phyloP scores from a whole-genome alignment of 1,139 yeast species.

The Torulaspora globosa region DNA sequence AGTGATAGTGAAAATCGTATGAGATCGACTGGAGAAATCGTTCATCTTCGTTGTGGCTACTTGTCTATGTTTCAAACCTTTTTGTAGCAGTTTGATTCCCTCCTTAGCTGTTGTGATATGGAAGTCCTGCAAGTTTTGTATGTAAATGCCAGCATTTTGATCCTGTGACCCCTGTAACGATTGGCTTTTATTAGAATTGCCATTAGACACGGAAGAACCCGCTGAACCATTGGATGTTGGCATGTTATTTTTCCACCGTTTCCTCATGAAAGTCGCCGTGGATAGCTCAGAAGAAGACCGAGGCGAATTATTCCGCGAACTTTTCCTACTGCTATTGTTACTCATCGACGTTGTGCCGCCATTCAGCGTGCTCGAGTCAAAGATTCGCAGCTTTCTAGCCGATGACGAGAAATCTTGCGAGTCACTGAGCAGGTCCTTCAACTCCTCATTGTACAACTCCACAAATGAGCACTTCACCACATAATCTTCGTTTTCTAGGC shows the following conservation, averaged over 20 bases:
- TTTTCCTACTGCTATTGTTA: constrained; percentile 20
- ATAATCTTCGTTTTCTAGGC: constrained; percentile 45
- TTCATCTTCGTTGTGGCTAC: constrained; percentile 70
- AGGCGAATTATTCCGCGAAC: constrained; percentile 26
- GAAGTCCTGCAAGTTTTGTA: constrained; percentile 56
- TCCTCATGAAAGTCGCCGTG: constrained; percentile 14
- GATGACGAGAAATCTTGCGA: constrained; percentile 14
- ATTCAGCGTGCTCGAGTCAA: constrained; percentile 42
- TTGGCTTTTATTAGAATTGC: constrained; percentile 5
- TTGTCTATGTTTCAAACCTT: constrained; percentile 55
- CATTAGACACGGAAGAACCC: neutral
- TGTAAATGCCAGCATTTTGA: constrained; percentile 38
- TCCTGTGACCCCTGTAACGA: constrained; percentile 15
- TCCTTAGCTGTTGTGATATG: constrained; percentile 50
- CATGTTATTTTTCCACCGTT: constrained; percentile 7
- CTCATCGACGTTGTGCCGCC: constrained; percentile 7
- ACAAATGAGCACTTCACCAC: constrained; percentile 65
- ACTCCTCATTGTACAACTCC: constrained; percentile 70
- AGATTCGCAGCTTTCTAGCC: constrained; percentile 47
- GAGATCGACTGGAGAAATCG: constrained; percentile 67
- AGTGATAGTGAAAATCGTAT: constrained; percentile 63
- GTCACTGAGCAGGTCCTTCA: constrained; percentile 57
- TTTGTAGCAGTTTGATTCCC: constrained; percentile 50
- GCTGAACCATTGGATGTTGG: neutral
- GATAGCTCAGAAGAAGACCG: constrained; percentile 17